Evolutionary conservation across 2,329 filamentous ascomycete genomes (phyloP).

Genomic region (Coniella lustricola): DNA sequence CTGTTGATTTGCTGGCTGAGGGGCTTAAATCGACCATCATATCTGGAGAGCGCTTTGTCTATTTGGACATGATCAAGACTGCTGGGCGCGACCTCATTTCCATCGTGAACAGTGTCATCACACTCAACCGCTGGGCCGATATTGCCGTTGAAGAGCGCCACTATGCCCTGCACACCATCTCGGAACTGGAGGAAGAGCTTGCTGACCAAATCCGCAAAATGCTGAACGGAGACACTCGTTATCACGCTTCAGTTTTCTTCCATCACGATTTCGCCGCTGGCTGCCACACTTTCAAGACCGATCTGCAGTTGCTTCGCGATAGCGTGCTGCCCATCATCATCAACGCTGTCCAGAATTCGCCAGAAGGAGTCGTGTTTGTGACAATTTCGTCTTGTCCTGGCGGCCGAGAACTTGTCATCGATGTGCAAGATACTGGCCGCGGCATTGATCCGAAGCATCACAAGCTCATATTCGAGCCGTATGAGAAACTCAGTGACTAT

Average conservation of each 20-base stretch:
- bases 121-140: constrained; percentile 32
- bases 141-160: constrained; percentile 11
- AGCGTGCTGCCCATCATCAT: constrained; percentile 33
- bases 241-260: constrained; percentile 26
- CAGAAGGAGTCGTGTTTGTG: constrained; percentile 29
- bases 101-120: constrained; percentile 38
- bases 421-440: constrained; percentile 35
- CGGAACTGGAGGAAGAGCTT: constrained; percentile 12
- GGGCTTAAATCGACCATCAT: constrained; percentile 26
- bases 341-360: constrained; percentile 36
- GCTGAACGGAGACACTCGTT: constrained; percentile 23
- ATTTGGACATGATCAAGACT: constrained; percentile 28
- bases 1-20: constrained; percentile 32
- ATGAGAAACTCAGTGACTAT: constrained; percentile 33
- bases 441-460: constrained; percentile 31
- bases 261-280: constrained; percentile 23
- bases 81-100: constrained; percentile 36
- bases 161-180: constrained; percentile 14
- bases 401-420: constrained; percentile 27
- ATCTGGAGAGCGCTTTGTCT: constrained; percentile 14
- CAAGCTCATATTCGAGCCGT: constrained; percentile 34
- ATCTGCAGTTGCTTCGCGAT: constrained; percentile 33
- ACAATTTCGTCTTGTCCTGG: constrained; percentile 25
- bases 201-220: constrained; percentile 21
- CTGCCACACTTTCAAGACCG: constrained; percentile 26